Evolutionary conservation across 495 filamentous ascomycete genomes (phyloP), one percentile per base, ranked within the genome.

Genomic region (Trichoderma erinaceum): DNA sequence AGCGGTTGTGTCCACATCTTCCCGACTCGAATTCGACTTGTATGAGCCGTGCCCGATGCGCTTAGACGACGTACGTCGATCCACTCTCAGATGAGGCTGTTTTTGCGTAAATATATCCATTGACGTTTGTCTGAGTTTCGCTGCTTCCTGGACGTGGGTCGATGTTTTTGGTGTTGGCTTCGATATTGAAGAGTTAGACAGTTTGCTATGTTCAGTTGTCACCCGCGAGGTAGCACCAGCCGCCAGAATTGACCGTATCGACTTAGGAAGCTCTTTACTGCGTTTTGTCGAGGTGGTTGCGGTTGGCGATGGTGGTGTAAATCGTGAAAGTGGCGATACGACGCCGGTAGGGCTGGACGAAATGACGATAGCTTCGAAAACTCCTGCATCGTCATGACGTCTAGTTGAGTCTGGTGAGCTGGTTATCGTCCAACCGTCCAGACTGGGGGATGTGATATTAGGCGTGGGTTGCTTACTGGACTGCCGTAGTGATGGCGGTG

Each of bases 401-500:
- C 71, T 79, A 56, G 74, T 70, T 70, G 69, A 78, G 69, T 25
- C 67, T 67, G 77, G 77, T 75, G 77, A 80, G 74, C 75, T 70
- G 23, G 80, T 74, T 43, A 81, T 71, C 21, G 77, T 79, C 81
- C 81, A 83, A 12, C 73, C 71, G 52, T 68, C 66, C 56, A 69
- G 63, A 46, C 68, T 65, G 21, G 73, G 65, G 69, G 69, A 69
- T 74, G n/a, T 68, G 72, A 38, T 38, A 7, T 27, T 29, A 27
- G 29, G 43, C 15, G 64, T 70, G 68, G 32, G 16, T 68, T 41
- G 69, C 48, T 67, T 50, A 66, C 29, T 38, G 32, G 58, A 64
- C 52, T 58, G 10, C 27, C 41, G 48, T 12, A 63, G 15, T n/a
- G 64, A 61, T 63, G 66, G 25, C 18, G 68, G 29, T 18, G 48